These are phyloP conservation scores for Marchantia polymorpha DNA, from an alignment of 225 moss, liverwort and hornwort species.

Conservation along the genomic window DNA sequence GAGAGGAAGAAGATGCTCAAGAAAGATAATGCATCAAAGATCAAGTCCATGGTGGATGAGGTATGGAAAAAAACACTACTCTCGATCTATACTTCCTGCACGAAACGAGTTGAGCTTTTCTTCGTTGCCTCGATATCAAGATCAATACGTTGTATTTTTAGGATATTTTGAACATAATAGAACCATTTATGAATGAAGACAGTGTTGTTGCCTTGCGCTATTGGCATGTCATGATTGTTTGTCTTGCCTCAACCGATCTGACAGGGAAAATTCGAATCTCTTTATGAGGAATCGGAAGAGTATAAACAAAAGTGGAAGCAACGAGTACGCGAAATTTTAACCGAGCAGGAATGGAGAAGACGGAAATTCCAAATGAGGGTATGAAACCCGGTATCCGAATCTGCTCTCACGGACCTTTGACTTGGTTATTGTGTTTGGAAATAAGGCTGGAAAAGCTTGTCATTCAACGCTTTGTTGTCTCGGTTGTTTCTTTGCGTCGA, in stretches of 20 bases:
- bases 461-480: too few species aligned
- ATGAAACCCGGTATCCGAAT: neutral
- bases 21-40: constrained; percentile 96
- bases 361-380: constrained; percentile 92
- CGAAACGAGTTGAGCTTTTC: neutral
- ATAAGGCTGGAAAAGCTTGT: too few species aligned
- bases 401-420: neutral
- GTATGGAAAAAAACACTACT: constrained; percentile 5
- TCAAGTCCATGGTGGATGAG: constrained; percentile 97
- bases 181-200: too few species aligned
- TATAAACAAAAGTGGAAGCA: constrained; percentile 88
- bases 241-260: neutral
- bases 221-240: neutral
- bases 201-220: neutral
- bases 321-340: constrained; percentile 95
- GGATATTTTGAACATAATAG: neutral
- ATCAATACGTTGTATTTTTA: neutral
- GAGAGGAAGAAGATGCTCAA: constrained; percentile 94
- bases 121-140: neutral
- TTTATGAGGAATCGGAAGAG: constrained; percentile 90
- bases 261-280: constrained; percentile 76
- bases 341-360: constrained; percentile 98
- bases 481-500: too few species aligned
- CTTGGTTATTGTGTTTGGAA: too few species aligned
- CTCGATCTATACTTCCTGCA: neutral